Conservation (phyloP, 2,329 filamentous ascomycete species). For the Venturia effusa region DNA sequence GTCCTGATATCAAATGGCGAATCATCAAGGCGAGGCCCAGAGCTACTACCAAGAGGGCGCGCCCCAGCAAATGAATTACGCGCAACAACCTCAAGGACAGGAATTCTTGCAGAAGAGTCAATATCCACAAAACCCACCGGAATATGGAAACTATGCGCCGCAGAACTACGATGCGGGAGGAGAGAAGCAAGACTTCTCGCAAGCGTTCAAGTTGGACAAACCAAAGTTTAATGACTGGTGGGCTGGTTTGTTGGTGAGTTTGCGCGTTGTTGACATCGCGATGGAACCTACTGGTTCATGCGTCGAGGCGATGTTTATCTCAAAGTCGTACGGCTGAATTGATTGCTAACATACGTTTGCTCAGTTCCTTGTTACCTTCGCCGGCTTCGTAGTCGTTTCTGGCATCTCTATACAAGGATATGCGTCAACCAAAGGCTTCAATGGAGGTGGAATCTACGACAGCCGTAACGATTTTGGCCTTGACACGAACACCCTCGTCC, state of each 20-base stretch:
- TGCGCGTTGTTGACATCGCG: not conserved
- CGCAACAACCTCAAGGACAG: not conserved
- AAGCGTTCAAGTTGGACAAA: conserved; percentile 69
- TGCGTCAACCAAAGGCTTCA: conserved; percentile 44
- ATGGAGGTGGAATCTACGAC: conserved; percentile 64
- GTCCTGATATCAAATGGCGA: not conserved
- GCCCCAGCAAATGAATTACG: not conserved
- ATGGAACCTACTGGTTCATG: not conserved
- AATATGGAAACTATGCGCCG: conserved; percentile 16
- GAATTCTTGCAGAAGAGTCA: not conserved
- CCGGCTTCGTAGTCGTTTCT: conserved; percentile 67
- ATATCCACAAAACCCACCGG: conserved; percentile 13
- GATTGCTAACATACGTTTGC: conserved; percentile 1
- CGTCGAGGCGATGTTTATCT: conserved; percentile 14
- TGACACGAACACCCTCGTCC: conserved; percentile 72
- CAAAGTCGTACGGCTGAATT: not conserved
- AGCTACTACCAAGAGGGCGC: conserved; percentile 10
- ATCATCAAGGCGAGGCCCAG: conserved; percentile 2
- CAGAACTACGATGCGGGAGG: conserved; percentile 20
- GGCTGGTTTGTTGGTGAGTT: conserved; percentile 63
- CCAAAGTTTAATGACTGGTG: conserved; percentile 89
- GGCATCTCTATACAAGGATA: conserved; percentile 69
- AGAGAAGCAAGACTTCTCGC: conserved; percentile 53
- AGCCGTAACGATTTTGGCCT: conserved; percentile 56
- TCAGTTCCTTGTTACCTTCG: conserved; percentile 58